A percentile compares a stretch with the other conserved stretches of the same genome.
These are phyloP conservation scores for Diphasiastrum complanatum DNA, from an alignment of 83 land plant species.

Conservation along the genomic window DNA sequence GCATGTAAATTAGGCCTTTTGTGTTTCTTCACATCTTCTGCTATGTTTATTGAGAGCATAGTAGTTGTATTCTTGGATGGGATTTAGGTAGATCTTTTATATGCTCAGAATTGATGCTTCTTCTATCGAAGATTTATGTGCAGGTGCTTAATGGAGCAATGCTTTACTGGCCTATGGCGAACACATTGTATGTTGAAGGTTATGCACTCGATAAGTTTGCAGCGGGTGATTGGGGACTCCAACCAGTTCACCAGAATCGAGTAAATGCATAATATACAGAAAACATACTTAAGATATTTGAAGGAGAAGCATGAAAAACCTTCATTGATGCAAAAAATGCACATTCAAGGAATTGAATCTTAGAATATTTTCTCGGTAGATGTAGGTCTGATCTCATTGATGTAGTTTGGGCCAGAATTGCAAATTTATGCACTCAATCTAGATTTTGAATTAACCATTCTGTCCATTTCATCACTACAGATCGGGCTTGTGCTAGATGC, in stretches of 20 bases:
- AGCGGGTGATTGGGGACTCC: conserved; percentile 72
- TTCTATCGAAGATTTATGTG: not conserved
- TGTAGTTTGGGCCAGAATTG: too few species aligned
- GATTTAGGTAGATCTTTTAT: not conserved
- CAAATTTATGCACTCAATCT: too few species aligned
- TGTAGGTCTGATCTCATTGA: too few species aligned
- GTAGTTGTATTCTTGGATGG: not conserved
- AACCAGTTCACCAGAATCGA: conserved; percentile 82
- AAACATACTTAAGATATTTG: too few species aligned
- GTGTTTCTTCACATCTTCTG: not conserved
- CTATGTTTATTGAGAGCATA: not conserved
- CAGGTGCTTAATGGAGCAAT: conserved; percentile 97
- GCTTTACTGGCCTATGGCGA: conserved; percentile 96
- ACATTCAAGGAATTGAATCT: too few species aligned
- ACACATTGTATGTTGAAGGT: conserved; percentile 81
- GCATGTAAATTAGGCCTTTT: conserved; percentile 25
- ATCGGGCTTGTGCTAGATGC: conserved; percentile 87
- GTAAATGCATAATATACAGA: too few species aligned
- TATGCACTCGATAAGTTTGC: conserved; percentile 90
- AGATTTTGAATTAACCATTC: too few species aligned
- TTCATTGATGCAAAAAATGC: too few species aligned
- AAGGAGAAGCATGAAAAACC: too few species aligned
- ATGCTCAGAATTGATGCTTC: not conserved
- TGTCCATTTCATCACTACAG: too few species aligned
- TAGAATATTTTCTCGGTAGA: too few species aligned